Evolutionary conservation across 2,329 filamentous ascomycete species (phyloP), one percentile per base, ranked within the genome.

Genomic region (Phialophora macrospora): DNA sequence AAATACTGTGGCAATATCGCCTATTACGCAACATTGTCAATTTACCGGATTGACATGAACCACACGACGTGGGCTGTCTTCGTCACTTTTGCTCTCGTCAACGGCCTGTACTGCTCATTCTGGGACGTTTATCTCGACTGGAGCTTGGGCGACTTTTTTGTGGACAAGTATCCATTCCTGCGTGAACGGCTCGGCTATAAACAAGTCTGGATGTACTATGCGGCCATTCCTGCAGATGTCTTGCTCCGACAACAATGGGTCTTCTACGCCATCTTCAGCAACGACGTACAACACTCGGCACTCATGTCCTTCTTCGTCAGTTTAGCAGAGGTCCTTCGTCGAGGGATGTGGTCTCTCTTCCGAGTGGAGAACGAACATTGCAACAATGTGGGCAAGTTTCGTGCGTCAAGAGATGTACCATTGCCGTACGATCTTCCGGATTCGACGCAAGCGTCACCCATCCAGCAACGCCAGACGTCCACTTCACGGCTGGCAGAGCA

Each of bases 111-210:
- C 77, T 89, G 86, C 72, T 92, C 89, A 9, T 85, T 97, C 49
- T 99, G 95, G 95, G 95, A 99, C 75, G 80, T 99, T 1, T 88
- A 92, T 70, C 97, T 98, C 91, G 95, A 99, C 77, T 98, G 95
- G 84, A 95, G 90, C 65, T 83, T 97, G n/a, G 84, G 94, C 2
- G 93, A 97, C 72, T 84, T 90, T 0, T 87, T 89, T 62, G 86
- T 91, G 0, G 34, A 60, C 2, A 85, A 86, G 11, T 82, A 90
- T 70, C 84, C 81, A 1, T 83, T 88, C 56, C 85, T 97, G 11
- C 89, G 95, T 6, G 87, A 94, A 65, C 89, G 91, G 8, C 84
- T 95, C 0, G 93, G 89, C 0, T 90, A 95, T 73, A 94, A 94
- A 74, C 83, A 83, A 12, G 83, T 85, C 3, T 95, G 91, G 89